Percentiles rank a stretch among this genome's conserved stretches.
Evolutionary conservation across 352 stramenopile species (phyloP).

Genomic region (Globisporangium viniferum): DNA sequence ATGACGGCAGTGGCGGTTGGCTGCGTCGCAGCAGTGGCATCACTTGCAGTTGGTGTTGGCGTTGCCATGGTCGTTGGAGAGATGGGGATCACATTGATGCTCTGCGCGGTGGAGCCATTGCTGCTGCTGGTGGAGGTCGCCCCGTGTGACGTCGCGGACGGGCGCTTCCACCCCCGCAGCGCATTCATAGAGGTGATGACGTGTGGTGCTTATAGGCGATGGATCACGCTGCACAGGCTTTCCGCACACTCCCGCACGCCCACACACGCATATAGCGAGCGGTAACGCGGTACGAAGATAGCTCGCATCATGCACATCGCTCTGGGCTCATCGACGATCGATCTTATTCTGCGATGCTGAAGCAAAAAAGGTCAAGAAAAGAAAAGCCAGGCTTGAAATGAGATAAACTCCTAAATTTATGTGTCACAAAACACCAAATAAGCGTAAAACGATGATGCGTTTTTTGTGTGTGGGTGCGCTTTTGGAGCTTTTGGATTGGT

Average conservation of each 20-base stretch:
- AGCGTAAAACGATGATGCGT: neutral
- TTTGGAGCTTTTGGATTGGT: neutral
- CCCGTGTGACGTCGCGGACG: neutral
- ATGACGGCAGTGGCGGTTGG: neutral
- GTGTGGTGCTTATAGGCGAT: neutral
- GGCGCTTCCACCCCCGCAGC: slow-evolving; percentile 7
- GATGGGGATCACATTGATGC: neutral
- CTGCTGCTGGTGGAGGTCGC: neutral
- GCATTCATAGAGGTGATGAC: neutral
- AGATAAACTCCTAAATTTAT: neutral
- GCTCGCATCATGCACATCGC: neutral
- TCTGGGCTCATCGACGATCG: neutral
- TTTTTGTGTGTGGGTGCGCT: neutral
- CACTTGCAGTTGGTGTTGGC: neutral
- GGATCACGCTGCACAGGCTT: neutral
- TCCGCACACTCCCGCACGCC: neutral
- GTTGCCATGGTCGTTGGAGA: neutral
- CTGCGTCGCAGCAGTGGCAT: neutral
- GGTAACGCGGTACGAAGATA: neutral
- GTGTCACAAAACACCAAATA: neutral
- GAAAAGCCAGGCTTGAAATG: neutral
- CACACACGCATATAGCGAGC: neutral
- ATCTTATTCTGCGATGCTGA: neutral
- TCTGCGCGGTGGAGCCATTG: neutral
- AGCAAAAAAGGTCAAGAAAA: neutral